Base-by-base conservation (phyloP, 2,329 filamentous ascomycete genomes). In the Trichoderma citrinoviride region DNA sequence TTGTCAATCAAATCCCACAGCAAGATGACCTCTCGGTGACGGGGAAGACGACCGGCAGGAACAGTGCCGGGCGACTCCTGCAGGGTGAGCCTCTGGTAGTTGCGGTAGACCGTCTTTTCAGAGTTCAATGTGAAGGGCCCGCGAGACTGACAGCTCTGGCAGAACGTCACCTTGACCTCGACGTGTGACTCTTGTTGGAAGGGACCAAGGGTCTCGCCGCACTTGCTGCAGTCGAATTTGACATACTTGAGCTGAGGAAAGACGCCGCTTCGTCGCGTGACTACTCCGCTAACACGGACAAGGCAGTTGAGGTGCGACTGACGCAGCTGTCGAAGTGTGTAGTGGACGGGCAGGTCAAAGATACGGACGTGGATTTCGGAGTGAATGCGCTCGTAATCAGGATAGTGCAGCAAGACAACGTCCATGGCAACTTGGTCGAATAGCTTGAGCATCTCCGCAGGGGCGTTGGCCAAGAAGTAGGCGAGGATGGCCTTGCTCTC, bases 211-310 rank as follows among this genome's bases (percentile, higher is more conserved):
- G 93, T 97, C 52, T 91, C 86, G 67, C 92, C 91, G 73, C 95
- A 99, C 79, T 97, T 99, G 65, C 83, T 87, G 79, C 95, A 99
- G 79, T 97, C 92, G 74, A 99, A 98, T 79, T 97, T 97, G 80
- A 99, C 92, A 77, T 98, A 97, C 77, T 98, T 98, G 67, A 99
- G 83, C 79, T 99, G 95, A 3, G 95, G 95, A 76, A 99, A 99
- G 54, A 99, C 96, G 64, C 95, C 95, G 27, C 90, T 96, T 70
- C 95, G 87, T 68, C 95, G 88, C 40, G 95, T 99, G 29, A 99
- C 95, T 5, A 99, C 95, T 70, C 95, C 95, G 71, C 90, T 93
- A 62, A 99, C 95, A 61, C 94, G 89, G 44, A 99, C 91, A 49
- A 99, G 83, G 72, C 93, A 97, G 82, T 99, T 99, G 66, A 99